Conservation (phyloP, 2,329 filamentous ascomycete species). For the Mariannaea elegans region DNA sequence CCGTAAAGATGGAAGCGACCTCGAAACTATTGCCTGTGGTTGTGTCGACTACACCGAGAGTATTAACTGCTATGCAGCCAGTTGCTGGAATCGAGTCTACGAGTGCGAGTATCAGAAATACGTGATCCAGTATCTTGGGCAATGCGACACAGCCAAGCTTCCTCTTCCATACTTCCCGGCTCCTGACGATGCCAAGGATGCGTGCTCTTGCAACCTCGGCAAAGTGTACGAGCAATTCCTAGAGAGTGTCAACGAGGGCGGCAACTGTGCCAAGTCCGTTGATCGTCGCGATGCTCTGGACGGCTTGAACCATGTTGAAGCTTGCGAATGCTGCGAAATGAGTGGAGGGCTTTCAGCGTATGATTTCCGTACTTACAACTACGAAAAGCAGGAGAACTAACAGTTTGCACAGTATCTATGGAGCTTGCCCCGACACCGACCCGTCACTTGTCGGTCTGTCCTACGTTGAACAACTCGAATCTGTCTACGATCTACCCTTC, state of each 20-base stretch:
- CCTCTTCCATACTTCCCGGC: slow-evolving; percentile 50
- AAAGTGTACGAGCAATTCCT: slow-evolving; percentile 37
- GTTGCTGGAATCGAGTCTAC: slow-evolving; percentile 51
- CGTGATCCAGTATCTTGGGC: slow-evolving; percentile 44
- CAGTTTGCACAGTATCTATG: slow-evolving; percentile 35
- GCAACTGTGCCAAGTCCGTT: slow-evolving; percentile 23
- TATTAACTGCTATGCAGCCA: slow-evolving; percentile 48
- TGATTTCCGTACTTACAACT: background rate
- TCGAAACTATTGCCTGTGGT: slow-evolving; percentile 31
- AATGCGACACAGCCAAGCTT: slow-evolving; percentile 41
- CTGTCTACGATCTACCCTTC: slow-evolving; percentile 25
- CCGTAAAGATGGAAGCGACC: slow-evolving; percentile 25
- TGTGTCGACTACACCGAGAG: slow-evolving; percentile 37
- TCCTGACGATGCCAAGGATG: slow-evolving; percentile 43
- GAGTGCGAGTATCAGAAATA: slow-evolving; percentile 51
- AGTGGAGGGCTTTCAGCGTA: slow-evolving; percentile 48
- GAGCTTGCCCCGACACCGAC: slow-evolving; percentile 46
- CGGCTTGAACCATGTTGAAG: slow-evolving; percentile 34
- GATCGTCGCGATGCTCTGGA: slow-evolving; percentile 33
- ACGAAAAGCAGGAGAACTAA: background rate
- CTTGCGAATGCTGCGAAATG: slow-evolving; percentile 47
- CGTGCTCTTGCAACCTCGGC: slow-evolving; percentile 50
- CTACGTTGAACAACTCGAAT: slow-evolving; percentile 24
- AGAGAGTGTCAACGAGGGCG: slow-evolving; percentile 26
- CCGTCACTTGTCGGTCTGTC: slow-evolving; percentile 32